Percentiles rank a stretch among this genome's conserved stretches.
phyloP scores from a whole-genome alignment of 2,329 filamentous ascomycete genomes.

The Fusarium cyanostomum region DNA sequence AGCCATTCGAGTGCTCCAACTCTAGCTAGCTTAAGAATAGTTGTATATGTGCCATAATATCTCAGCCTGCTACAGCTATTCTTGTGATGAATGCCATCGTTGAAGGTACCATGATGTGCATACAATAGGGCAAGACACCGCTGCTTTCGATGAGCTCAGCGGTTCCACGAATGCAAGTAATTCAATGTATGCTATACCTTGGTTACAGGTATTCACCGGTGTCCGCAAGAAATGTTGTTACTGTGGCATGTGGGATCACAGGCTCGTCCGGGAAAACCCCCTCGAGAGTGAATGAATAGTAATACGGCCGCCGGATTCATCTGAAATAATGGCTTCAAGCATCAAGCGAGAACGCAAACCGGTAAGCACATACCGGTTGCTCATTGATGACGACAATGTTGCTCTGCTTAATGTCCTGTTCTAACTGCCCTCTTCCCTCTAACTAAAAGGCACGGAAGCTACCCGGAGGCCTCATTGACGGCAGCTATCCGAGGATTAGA shows the following conservation, averaged over 20 bases:
- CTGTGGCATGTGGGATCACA: background rate
- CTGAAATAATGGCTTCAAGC: background rate
- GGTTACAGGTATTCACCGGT: background rate
- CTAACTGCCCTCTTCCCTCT: background rate
- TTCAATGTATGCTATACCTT: background rate
- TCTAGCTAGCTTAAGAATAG: too few relatives aligned
- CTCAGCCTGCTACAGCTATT: background rate
- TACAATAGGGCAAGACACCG: too few relatives aligned
- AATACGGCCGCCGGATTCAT: background rate
- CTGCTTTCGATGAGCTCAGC: background rate
- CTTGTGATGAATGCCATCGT: background rate
- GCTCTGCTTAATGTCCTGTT: background rate
- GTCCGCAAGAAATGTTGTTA: background rate
- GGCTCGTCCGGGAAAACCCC: background rate
- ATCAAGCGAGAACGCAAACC: background rate
- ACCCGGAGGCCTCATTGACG: constrained; percentile 3
- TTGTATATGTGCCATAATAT: too few relatives aligned
- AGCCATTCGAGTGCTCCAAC: too few relatives aligned
- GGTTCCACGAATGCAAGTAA: background rate
- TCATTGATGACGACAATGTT: background rate
- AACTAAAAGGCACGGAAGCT: background rate
- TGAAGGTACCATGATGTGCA: background rate
- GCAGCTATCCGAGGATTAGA: background rate
- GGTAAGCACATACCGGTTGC: background rate
- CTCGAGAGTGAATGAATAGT: background rate